Evolutionary conservation across 495 filamentous ascomycete species (phyloP), one percentile per base, ranked within the genome.

Genomic region (Filosporella fistucella): DNA sequence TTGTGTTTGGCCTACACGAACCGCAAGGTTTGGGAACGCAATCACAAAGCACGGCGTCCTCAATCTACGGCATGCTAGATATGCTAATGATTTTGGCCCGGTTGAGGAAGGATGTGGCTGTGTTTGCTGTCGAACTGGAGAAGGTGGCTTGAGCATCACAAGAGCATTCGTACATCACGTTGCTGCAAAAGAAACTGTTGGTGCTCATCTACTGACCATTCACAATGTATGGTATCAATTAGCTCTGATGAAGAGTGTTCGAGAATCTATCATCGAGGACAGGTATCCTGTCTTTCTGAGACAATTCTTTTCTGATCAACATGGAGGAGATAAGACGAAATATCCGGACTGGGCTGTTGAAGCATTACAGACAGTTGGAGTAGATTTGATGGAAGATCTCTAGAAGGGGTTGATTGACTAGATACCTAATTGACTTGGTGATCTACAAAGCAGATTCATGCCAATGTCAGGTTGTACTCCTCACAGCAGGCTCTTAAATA

Each of bases 1-100:
- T 68, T 98, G 94, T 59, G 93, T 97, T 5, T 98, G 94, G 94
- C 94, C 91, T 7, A 98, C 93, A 20, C 76, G 93, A 32, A 97
- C 93, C 20, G 93, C 94, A 67, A 81, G 93, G 23, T 98, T 97
- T 57, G 93, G 93, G 8, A 94, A 95, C 58, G 93, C 94, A 26
- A 80, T 97, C 47, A 94, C 89, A 8, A 79, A 84, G 42, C 61
- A 72, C 18, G 93, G 93, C 20, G 81, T 83, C 13, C 69, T 96
- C 26, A 96, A 96, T 59, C 71, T 97, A 23, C 84, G 88, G 26
- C 78, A 88, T 55, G 73, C 81, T n/a, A 64, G 67, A 17, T 96
- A 81, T 61, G 79, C 87, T 6, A 66, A 78, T 47, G 90, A 96
- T 67, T 95, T 93, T 59, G 63, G 75, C 1, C 87, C 93, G 1